A percentile compares a stretch with the other conserved stretches of the same genome.
These are phyloP conservation scores for Fusarium subglutinans DNA, from an alignment of 2,329 filamentous ascomycete species.

Conservation along the genomic window DNA sequence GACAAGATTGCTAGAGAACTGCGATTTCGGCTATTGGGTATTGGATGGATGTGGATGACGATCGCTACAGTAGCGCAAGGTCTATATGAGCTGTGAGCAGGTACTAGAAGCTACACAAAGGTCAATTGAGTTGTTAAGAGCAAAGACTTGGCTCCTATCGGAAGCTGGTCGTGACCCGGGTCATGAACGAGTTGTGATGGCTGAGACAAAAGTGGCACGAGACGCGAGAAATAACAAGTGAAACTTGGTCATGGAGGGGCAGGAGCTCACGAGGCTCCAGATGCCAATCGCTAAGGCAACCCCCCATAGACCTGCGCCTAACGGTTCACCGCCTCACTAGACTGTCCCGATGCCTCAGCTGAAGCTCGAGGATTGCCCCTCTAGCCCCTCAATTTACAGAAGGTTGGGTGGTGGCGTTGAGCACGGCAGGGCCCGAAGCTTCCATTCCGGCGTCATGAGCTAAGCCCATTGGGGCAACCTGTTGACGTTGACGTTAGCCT, in stretches of 20 bases:
- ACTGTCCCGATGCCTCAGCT: neutral
- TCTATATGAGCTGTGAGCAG: neutral
- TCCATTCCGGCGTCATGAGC: neutral
- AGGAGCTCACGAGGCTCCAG: constrained; percentile 24
- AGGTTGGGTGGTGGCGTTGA: neutral
- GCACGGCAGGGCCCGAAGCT: constrained; percentile 18
- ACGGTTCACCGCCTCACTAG: constrained; percentile 26
- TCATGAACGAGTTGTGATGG: constrained; percentile 5
- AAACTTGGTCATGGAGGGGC: constrained; percentile 26
- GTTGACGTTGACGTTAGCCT: constrained; percentile 21
- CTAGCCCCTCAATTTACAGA: constrained; percentile 17
- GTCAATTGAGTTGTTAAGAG: neutral
- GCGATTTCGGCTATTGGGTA: neutral
- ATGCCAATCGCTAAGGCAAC: constrained; percentile 31
- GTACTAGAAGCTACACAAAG: neutral
- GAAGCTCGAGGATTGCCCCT: neutral
- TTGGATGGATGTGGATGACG: neutral
- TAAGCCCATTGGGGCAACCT: constrained; percentile 19
- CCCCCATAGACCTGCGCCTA: constrained; percentile 12
- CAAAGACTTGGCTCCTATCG: neutral
- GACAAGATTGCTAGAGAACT: neutral
- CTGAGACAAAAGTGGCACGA: constrained; percentile 25
- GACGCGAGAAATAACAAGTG: constrained; percentile 18
- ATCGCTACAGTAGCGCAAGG: constrained; percentile 1
- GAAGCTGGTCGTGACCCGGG: neutral